These are phyloP conservation scores for Calonectria multiphialidica DNA, from an alignment of 2,329 filamentous ascomycete species.

Conservation along the genomic window DNA sequence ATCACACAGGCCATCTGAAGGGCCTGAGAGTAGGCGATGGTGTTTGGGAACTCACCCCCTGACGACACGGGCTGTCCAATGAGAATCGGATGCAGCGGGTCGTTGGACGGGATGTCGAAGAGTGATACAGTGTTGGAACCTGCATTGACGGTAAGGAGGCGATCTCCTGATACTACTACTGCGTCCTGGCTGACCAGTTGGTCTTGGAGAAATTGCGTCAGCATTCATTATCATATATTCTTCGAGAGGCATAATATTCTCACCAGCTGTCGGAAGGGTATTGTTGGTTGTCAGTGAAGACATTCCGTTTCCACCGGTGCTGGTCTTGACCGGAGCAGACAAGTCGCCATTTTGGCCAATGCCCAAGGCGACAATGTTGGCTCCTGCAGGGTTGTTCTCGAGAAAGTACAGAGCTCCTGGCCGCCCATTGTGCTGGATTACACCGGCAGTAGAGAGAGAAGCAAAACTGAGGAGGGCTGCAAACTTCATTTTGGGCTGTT, in stretches of 20 bases:
- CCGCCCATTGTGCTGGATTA: not conserved
- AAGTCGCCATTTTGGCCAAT: not conserved
- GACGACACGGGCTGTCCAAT: not conserved
- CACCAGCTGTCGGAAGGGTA: not conserved
- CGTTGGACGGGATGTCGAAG: not conserved
- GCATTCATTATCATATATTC: not conserved
- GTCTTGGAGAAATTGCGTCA: not conserved
- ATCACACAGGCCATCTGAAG: not conserved
- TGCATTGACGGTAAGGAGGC: constrained; percentile 5
- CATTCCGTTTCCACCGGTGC: not conserved
- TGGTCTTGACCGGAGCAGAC: not conserved
- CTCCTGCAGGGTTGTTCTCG: not conserved
- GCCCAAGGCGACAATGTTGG: not conserved
- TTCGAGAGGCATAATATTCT: not conserved
- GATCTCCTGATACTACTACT: not conserved
- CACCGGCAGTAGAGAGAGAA: not conserved
- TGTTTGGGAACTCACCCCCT: not conserved
- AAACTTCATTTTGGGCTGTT: not conserved
- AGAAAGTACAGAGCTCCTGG: not conserved
- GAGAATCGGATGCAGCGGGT: not conserved
- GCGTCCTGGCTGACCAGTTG: not conserved
- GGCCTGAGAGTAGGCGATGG: not conserved
- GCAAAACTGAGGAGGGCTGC: not conserved
- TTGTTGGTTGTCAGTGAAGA: not conserved
- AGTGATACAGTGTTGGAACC: not conserved